Evolutionary conservation across 257 asterid genomes (phyloP).

Genomic region (Thymus quinquecostatus): DNA sequence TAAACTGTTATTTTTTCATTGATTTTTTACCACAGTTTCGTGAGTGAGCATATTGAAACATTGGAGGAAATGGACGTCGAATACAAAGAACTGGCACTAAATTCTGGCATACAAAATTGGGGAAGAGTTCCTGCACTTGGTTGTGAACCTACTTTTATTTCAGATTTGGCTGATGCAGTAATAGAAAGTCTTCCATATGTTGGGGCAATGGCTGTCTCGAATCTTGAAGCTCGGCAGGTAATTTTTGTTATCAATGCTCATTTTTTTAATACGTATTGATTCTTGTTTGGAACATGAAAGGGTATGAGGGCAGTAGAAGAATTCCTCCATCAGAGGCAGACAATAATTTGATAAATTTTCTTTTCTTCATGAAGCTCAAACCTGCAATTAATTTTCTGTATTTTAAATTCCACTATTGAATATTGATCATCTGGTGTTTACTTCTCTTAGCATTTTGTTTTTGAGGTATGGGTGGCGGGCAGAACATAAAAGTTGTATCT

Average conservation of each 20-base stretch:
- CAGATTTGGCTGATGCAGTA: conserved; percentile 98
- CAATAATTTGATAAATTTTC: not conserved
- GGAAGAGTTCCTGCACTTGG: conserved; percentile 99
- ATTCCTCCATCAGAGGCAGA: conserved; percentile 1
- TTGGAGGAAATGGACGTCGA: conserved; percentile 99
- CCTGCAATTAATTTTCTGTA: not conserved
- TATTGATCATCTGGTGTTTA: not conserved
- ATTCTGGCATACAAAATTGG: conserved; percentile 97
- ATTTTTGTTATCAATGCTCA: not conserved
- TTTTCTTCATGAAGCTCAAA: conserved; percentile 5
- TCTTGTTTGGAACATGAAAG: conserved; percentile 12
- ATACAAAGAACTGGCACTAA: conserved; percentile 92
- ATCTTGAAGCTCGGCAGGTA: conserved; percentile 99
- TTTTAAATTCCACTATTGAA: not conserved
- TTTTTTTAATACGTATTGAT: conserved; percentile 1
- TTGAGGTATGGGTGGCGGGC: conserved; percentile 5
- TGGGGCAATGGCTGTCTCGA: conserved; percentile 99
- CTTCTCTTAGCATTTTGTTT: not conserved
- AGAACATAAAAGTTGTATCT: not conserved
- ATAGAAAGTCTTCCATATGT: conserved; percentile 98
- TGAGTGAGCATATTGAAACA: conserved; percentile 97
- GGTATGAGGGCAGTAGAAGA: not conserved
- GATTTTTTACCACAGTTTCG: conserved; percentile 62
- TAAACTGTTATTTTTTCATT: conserved; percentile 29
- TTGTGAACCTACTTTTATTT: conserved; percentile 87